Evolutionary conservation across 306 rosid genomes (phyloP), one percentile per base, ranked within the genome.

Genomic region (Cicer pinnatifidum): DNA sequence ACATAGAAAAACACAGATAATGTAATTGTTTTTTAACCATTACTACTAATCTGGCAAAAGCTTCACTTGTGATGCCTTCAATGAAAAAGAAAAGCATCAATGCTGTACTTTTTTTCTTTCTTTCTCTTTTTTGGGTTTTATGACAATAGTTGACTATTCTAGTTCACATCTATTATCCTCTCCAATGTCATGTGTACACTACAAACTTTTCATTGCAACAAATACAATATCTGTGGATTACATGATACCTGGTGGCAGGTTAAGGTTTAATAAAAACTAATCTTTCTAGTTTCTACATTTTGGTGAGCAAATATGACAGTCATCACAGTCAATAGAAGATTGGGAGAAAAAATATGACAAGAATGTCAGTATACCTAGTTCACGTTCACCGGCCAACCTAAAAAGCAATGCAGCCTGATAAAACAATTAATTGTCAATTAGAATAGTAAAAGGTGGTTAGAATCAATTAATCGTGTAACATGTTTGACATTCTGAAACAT

Each of bases 331-430:
- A 62, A 19, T 39, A 63, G 9, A 75, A 54, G n/a, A 64, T 6
- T 62, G 35, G 12, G 12, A 71, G 39, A 11, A 68, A 62, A 50
- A 48, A 45, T 28, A 51, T 70, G 37, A 47, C 13, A 59, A 69
- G 61, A 76, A 70, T 71, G 74, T 67, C 59, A 46, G 37, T 73
- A 53, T 89, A 94, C 98, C 98, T 64, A 76, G 79, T 73, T 88
- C 88, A 53, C 86, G 84, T 66, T 94, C 98, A 51, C 98, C 98
- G 3, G 98, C 98, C 82, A 83, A 82, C 82, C 74, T 91, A 90
- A 94, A 94, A 79, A 94, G 97, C 75, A 91, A 65, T 64, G 98
- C 96, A 50, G 98, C 98, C 98, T 94, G 78, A 78, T 73, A 64
- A 48, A 82, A 75, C 60, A 84, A 79, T 48, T 28, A 80, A 65